Percentiles rank a stretch among this genome's conserved stretches.
Conservation (phyloP, 257 asterid species). For the Eustoma russellianum region DNA sequence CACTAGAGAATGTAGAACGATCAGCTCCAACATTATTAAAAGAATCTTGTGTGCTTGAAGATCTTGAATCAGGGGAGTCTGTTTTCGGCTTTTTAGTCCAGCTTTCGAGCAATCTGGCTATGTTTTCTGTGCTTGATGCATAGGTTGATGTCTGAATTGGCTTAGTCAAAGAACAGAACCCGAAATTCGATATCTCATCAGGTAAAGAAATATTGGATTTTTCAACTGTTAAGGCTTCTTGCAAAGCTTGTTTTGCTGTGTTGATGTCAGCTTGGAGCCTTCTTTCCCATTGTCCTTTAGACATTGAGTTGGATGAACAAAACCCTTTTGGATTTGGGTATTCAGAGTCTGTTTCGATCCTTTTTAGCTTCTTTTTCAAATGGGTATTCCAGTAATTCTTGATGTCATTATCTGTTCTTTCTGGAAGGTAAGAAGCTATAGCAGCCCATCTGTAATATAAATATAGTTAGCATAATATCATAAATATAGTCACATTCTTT, state of each 20-base stretch:
- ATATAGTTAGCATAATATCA: no score
- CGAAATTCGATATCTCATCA: constrained; percentile 5
- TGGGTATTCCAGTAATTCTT: constrained; percentile 97
- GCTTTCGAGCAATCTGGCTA: constrained; percentile 54
- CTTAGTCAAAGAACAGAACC: constrained; percentile 1
- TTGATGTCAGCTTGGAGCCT: constrained; percentile 65
- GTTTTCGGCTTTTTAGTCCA: constrained; percentile 34
- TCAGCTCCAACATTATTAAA: constrained; percentile 9
- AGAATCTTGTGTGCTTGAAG: constrained; percentile 37
- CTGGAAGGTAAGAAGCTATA: constrained; percentile 91
- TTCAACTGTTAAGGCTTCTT: constrained; percentile 53
- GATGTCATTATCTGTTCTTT: constrained; percentile 93
- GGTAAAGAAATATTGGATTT: constrained; percentile 3
- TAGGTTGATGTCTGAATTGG: constrained; percentile 20
- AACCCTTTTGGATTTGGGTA: not conserved
- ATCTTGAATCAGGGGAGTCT: constrained; percentile 17
- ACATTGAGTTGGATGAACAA: constrained; percentile 26
- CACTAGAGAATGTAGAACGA: constrained; percentile 20
- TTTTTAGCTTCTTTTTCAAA: constrained; percentile 68
- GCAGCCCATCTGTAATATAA: constrained; percentile 86
- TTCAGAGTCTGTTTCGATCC: constrained; percentile 26
- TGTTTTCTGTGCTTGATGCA: constrained; percentile 82
- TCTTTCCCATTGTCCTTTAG: constrained; percentile 89
- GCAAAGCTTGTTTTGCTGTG: constrained; percentile 87
- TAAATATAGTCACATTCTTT: no score